Conservation (phyloP, 2,329 filamentous ascomycete genomes). For the Diaporthe velutina region DNA sequence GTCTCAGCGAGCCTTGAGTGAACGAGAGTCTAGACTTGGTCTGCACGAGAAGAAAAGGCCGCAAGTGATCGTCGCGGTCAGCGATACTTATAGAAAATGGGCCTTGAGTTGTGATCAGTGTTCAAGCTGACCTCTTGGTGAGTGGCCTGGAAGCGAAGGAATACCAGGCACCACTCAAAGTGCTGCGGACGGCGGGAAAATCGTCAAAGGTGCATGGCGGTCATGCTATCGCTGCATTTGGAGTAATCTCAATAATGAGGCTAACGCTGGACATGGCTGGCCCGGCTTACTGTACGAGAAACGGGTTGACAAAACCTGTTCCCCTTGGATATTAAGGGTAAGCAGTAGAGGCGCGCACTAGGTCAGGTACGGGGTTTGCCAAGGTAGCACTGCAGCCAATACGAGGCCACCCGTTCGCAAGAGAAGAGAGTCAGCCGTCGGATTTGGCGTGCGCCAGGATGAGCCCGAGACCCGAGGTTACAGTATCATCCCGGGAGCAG, state of each 20-base stretch:
- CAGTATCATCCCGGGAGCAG: neutral
- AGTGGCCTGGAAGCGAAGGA: neutral
- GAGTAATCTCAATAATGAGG: constrained; percentile 22
- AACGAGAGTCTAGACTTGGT: neutral
- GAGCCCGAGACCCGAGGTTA: neutral
- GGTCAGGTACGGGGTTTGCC: constrained; percentile 24
- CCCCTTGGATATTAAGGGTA: neutral
- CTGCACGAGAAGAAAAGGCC: too few species aligned
- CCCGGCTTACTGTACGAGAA: constrained; percentile 9
- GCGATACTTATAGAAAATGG: neutral
- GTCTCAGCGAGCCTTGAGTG: too few species aligned
- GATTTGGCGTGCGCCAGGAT: neutral
- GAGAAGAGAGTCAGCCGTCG: constrained; percentile 25
- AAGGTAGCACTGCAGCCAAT: constrained; percentile 37
- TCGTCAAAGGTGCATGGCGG: neutral
- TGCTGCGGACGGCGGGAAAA: neutral
- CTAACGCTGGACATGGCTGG: constrained; percentile 16
- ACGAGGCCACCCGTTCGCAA: constrained; percentile 30
- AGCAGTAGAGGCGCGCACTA: constrained; percentile 22
- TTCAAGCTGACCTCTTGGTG: neutral
- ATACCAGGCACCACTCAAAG: neutral
- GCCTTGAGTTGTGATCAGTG: neutral
- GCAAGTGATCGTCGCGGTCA: neutral
- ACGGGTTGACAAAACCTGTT: neutral
- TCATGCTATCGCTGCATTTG: neutral